phyloP scores from a whole-genome alignment of 306 rosid genomes.

The Sicyos baderoa region DNA sequence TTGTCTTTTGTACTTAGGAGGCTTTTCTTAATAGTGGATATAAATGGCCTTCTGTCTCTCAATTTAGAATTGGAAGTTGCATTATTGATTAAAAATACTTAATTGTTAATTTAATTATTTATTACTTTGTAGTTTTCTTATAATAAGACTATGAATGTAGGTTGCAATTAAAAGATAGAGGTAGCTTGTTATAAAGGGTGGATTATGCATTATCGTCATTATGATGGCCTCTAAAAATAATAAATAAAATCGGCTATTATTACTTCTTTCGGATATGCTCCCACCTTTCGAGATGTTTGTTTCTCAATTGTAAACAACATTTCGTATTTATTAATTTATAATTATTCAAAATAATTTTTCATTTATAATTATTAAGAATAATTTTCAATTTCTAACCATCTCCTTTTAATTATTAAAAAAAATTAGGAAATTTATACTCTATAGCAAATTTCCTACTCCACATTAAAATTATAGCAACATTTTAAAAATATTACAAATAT shows the following conservation, averaged over 20 bases:
- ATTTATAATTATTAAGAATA: too few species aligned
- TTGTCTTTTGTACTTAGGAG: background rate
- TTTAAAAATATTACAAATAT: too few species aligned
- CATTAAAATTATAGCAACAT: too few species aligned
- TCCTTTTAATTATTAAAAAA: too few species aligned
- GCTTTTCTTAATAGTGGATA: background rate
- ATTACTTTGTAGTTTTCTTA: background rate
- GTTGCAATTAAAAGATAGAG: background rate
- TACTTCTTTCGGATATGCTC: background rate
- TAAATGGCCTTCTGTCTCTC: background rate
- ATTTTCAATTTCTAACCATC: too few species aligned
- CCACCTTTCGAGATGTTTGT: background rate
- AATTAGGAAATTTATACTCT: too few species aligned
- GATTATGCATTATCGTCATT: background rate
- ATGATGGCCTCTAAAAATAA: background rate
- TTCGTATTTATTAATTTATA: too few species aligned
- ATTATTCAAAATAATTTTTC: too few species aligned
- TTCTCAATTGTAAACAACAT: too few species aligned
- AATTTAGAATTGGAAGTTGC: background rate
- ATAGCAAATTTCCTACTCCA: too few species aligned
- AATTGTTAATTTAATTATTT: background rate
- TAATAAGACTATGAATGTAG: background rate
- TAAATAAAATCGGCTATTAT: constrained; percentile 6
- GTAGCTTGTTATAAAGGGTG: background rate
- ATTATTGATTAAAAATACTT: background rate